phyloP scores from a whole-genome alignment of 345 rosid genomes.

The Gossypium longicalyx region DNA sequence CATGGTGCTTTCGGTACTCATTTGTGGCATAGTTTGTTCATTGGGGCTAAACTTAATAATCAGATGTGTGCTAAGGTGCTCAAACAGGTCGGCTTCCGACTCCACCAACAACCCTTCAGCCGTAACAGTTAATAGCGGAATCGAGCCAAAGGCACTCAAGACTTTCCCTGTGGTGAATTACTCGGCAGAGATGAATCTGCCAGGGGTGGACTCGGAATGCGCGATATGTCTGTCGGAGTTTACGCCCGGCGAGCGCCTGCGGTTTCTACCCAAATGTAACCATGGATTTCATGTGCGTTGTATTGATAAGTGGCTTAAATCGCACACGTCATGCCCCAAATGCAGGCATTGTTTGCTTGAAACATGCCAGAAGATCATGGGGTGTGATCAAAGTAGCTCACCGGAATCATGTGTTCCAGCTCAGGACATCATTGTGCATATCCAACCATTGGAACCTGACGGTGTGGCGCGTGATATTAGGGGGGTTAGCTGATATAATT shows the following conservation, averaged over 20 bases:
- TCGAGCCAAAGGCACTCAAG: conserved; percentile 38
- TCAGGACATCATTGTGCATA: not conserved
- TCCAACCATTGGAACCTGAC: conserved; percentile 5
- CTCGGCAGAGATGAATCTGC: conserved; percentile 31
- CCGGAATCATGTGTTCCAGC: not conserved
- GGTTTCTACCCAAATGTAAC: conserved; percentile 44
- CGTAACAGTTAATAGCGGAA: conserved; percentile 30
- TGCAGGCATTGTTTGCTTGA: conserved; percentile 47
- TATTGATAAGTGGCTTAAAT: conserved; percentile 47
- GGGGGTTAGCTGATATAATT: not conserved
- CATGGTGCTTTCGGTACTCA: conserved; percentile 44
- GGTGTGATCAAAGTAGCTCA: conserved; percentile 2
- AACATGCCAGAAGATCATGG: conserved; percentile 30
- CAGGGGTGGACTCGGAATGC: conserved; percentile 31
- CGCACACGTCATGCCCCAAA: conserved; percentile 60
- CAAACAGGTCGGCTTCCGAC: conserved; percentile 22
- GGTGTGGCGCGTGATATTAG: not conserved
- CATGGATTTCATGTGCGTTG: conserved; percentile 4
- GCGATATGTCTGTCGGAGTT: conserved; percentile 43
- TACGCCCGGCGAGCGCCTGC: conserved; percentile 34
- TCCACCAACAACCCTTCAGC: conserved; percentile 15
- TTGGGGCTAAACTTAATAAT: conserved; percentile 42
- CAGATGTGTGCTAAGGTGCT: conserved; percentile 35
- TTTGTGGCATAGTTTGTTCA: conserved; percentile 48
- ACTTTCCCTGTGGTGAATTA: conserved; percentile 44